These are phyloP conservation scores for Vigna trinervia DNA, from an alignment of 306 rosid genomes.

Conservation along the genomic window DNA sequence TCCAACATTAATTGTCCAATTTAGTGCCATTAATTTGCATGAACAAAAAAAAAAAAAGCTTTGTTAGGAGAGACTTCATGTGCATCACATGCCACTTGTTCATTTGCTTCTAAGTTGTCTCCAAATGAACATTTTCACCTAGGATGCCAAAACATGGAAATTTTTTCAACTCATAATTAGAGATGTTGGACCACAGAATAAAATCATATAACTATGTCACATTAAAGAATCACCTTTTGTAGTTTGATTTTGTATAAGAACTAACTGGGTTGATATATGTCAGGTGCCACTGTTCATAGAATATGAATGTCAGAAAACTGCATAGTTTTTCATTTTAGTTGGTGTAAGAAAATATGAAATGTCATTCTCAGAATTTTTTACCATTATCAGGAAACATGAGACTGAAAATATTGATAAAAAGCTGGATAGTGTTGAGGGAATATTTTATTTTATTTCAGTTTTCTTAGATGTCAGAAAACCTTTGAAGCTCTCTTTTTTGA, in stretches of 20 bases:
- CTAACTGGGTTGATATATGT: not conserved
- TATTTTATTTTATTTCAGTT: not conserved
- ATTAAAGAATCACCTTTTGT: slow-evolving; percentile 26
- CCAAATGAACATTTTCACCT: slow-evolving; percentile 31
- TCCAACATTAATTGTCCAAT: slow-evolving; percentile 17
- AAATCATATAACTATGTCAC: not conserved
- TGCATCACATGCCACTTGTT: slow-evolving; percentile 20
- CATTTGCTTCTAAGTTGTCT: slow-evolving; percentile 7
- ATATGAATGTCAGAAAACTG: slow-evolving; percentile 21
- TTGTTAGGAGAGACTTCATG: slow-evolving; percentile 17
- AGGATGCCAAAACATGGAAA: slow-evolving; percentile 42
- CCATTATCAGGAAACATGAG: slow-evolving; percentile 3
- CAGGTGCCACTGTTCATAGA: not conserved
- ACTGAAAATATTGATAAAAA: not conserved
- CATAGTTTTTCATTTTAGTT: slow-evolving; percentile 32
- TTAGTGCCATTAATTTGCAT: slow-evolving; percentile 42
- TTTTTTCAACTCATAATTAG: not conserved
- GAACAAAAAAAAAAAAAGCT: slow-evolving; percentile 7
- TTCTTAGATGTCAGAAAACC: slow-evolving; percentile 31
- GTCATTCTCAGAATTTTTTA: slow-evolving; percentile 34
- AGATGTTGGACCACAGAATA: slow-evolving; percentile 4
- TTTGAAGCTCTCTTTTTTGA: slow-evolving; percentile 18
- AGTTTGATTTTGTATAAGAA: not conserved
- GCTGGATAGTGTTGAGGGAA: slow-evolving; percentile 2
- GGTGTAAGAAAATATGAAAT: slow-evolving; percentile 21